phyloP scores from a whole-genome alignment of 768 basidiomycete species.

The Psilocybe subaeruginosa region DNA sequence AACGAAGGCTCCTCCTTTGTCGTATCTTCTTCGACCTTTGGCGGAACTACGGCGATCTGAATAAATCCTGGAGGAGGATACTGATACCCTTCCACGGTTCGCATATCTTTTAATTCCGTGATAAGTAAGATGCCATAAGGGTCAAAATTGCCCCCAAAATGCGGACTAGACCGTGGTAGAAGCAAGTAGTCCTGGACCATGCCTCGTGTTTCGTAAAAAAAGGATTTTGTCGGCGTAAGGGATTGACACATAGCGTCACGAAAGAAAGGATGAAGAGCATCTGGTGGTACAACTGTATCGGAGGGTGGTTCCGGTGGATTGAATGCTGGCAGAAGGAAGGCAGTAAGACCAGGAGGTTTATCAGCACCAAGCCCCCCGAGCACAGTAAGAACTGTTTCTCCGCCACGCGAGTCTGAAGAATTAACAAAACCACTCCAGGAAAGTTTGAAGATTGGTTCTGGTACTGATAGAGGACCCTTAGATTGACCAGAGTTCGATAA shows the following conservation, averaged over 20 bases:
- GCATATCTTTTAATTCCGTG: conserved; percentile 48
- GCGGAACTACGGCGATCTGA: conserved; percentile 1
- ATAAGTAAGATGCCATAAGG: conserved; percentile 69
- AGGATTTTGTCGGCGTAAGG: conserved; percentile 47
- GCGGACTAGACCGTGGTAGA: conserved; percentile 69
- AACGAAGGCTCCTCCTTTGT: neutral
- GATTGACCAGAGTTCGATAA: conserved; percentile 26
- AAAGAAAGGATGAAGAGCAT: conserved; percentile 45
- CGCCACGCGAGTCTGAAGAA: conserved; percentile 64
- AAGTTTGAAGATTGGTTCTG: conserved; percentile 87
- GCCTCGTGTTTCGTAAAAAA: conserved; percentile 60
- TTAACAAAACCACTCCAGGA: conserved; percentile 82
- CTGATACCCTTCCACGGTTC: conserved; percentile 62
- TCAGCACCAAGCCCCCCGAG: conserved; percentile 72
- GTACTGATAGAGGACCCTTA: conserved; percentile 20
- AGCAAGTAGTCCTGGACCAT: conserved; percentile 80
- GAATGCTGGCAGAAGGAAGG: conserved; percentile 70
- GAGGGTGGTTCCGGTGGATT: conserved; percentile 50
- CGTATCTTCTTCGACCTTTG: neutral
- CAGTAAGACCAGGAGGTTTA: conserved; percentile 63
- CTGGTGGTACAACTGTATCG: conserved; percentile 32
- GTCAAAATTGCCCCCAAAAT: conserved; percentile 69
- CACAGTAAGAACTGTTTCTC: conserved; percentile 72
- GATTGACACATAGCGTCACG: conserved; percentile 70
- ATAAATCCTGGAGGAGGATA: conserved; percentile 70